Evolutionary conservation across 2,329 filamentous ascomycete genomes (phyloP).

Genomic region (Fusarium hainanense): DNA sequence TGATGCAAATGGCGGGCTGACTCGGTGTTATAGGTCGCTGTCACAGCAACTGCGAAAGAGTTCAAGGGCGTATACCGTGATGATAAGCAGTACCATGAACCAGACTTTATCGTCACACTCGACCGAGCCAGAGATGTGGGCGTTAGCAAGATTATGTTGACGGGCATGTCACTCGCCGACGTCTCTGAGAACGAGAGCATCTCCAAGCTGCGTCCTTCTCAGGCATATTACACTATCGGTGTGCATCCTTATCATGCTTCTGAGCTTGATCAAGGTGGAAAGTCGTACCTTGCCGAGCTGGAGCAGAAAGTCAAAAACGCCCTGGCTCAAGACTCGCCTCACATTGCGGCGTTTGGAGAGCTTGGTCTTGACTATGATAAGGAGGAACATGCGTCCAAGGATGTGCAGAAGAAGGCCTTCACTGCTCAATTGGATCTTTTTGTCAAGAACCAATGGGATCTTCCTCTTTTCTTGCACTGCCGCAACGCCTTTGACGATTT

Average conservation of each 20-base stretch:
- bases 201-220: slow-evolving; percentile 44
- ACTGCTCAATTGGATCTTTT: slow-evolving; percentile 43
- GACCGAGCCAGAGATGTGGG: slow-evolving; percentile 55
- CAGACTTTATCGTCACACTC: slow-evolving; percentile 57
- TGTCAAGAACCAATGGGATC: slow-evolving; percentile 41
- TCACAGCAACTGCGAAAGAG: slow-evolving; percentile 55
- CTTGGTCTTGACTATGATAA: slow-evolving; percentile 63
- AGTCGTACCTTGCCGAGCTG: slow-evolving; percentile 39
- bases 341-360: slow-evolving; percentile 60
- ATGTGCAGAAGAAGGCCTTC: slow-evolving; percentile 42
- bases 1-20: slow-evolving; percentile 2
- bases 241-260: slow-evolving; percentile 63
- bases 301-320: slow-evolving; percentile 42
- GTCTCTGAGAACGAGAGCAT: slow-evolving; percentile 46
- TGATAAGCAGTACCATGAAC: slow-evolving; percentile 59
- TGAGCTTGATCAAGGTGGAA: slow-evolving; percentile 53
- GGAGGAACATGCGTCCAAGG: slow-evolving; percentile 55
- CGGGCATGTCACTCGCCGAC: slow-evolving; percentile 53
- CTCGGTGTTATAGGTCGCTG: slow-evolving; percentile 47
- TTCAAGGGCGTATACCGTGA: slow-evolving; percentile 63
- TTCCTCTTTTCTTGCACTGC: slow-evolving; percentile 44
- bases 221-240: slow-evolving; percentile 59
- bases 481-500: slow-evolving; percentile 46
- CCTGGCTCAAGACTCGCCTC: slow-evolving; percentile 40
- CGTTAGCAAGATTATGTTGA: slow-evolving; percentile 56